Conservation (phyloP, 192 early-diverging fungal genomes). For the Entrophospora sp. region DNA sequence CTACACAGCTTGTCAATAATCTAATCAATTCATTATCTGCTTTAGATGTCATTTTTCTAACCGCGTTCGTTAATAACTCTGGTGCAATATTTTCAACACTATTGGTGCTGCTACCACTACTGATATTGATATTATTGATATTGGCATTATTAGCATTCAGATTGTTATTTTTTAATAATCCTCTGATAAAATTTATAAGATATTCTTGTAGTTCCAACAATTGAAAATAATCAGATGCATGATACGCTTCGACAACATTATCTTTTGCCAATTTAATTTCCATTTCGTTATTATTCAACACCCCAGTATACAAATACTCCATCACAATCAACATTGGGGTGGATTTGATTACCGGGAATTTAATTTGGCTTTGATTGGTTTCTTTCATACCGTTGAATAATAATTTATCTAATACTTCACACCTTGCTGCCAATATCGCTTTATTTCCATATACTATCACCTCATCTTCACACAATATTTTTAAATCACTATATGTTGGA, state of each 20-base stretch:
- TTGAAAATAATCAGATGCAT: slow-evolving; percentile 14
- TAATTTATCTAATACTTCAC: slow-evolving; percentile 1
- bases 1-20: not conserved
- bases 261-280: slow-evolving; percentile 1
- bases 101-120: not conserved
- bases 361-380: not conserved
- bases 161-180: no score
- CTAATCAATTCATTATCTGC: not conserved
- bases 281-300: not conserved
- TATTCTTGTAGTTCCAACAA: not conserved
- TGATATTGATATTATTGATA: not conserved
- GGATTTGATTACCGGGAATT: not conserved
- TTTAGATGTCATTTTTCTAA: not conserved
- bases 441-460: not conserved
- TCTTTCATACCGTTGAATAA: slow-evolving; percentile 11
- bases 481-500: slow-evolving; percentile 2
- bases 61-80: not conserved
- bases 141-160: no score
- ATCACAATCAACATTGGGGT: slow-evolving; percentile 1
- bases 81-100: not conserved
- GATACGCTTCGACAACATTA: slow-evolving; percentile 4
- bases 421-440: slow-evolving; percentile 3
- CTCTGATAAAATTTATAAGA: no score
- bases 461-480: slow-evolving; percentile 4
- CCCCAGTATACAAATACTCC: slow-evolving; percentile 1